Percentiles rank a stretch among this genome's conserved stretches.
phyloP scores from a whole-genome alignment of 2,329 filamentous ascomycete genomes.

The Ceratocystiopsis brevicomis region DNA sequence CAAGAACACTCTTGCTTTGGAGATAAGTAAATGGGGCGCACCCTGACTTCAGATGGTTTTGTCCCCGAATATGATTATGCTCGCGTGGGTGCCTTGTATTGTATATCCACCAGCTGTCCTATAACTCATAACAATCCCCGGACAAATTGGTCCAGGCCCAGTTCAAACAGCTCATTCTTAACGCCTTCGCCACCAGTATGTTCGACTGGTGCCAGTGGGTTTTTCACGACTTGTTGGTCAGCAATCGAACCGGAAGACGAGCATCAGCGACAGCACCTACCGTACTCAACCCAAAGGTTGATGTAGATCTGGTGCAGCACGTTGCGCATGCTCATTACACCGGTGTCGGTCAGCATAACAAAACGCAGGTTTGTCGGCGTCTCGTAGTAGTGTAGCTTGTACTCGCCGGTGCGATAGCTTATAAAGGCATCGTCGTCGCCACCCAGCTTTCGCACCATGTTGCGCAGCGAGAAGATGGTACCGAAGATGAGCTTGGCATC shows the following conservation, averaged over 20 bases:
- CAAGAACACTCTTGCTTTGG: no score
- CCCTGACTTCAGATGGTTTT: no score
- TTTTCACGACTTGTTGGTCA: conserved; percentile 42
- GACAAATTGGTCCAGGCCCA: conserved; percentile 61
- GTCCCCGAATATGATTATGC: no score
- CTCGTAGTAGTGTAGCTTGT: conserved; percentile 98
- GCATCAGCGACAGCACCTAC: conserved; percentile 24
- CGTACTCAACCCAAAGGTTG: conserved; percentile 92
- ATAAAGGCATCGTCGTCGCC: conserved; percentile 91
- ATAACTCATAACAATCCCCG: conserved; percentile 41
- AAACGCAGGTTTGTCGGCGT: conserved; percentile 91
- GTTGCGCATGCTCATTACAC: conserved; percentile 74
- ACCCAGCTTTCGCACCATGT: conserved; percentile 90
- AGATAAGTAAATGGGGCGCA: no score
- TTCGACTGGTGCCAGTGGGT: conserved; percentile 48
- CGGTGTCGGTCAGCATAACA: conserved; percentile 86
- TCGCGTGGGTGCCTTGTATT: no score
- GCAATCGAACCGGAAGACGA: not conserved
- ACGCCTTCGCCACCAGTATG: conserved; percentile 51
- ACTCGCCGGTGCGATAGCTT: conserved; percentile 79
- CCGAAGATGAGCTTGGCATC: conserved; percentile 96
- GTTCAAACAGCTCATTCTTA: conserved; percentile 50
- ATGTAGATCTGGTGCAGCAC: conserved; percentile 97
- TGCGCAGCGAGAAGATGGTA: conserved; percentile 85
- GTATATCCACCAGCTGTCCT: no score